Conservation (phyloP, 1,139 yeast species). For the Sugiyamaella castrensis region DNA sequence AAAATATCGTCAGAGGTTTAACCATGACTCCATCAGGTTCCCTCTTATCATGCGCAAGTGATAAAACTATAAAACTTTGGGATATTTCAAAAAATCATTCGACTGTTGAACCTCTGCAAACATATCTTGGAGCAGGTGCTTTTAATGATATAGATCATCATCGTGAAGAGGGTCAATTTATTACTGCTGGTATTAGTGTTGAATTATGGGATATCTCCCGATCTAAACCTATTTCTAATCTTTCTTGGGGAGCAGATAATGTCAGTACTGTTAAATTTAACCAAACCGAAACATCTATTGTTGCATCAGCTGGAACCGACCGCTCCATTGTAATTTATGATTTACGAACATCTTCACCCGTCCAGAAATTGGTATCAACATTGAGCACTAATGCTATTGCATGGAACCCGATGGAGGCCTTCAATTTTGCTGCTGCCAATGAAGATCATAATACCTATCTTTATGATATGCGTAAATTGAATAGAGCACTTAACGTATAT, state of each 20-base stretch:
- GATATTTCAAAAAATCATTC: constrained; percentile 31
- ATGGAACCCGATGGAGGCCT: constrained; percentile 99
- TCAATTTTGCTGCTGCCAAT: constrained; percentile 82
- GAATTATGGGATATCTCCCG: constrained; percentile 88
- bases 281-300: constrained; percentile 80
- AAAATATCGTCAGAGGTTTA: constrained; percentile 85
- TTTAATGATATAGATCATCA: constrained; percentile 88
- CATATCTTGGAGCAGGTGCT: constrained; percentile 80
- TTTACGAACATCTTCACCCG: constrained; percentile 85
- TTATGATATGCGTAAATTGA: constrained; percentile 94
- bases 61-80: constrained; percentile 89
- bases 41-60: constrained; percentile 85
- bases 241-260: constrained; percentile 97
- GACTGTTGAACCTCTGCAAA: constrained; percentile 48
- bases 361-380: constrained; percentile 81
- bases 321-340: constrained; percentile 89
- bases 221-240: constrained; percentile 67
- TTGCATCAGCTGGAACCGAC: constrained; percentile 92
- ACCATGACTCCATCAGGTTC: constrained; percentile 69
- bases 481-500: constrained; percentile 72
- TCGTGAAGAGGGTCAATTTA: constrained; percentile 66
- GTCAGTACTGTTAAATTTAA: constrained; percentile 80
- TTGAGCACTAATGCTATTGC: constrained; percentile 82
- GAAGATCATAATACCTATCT: constrained; percentile 95
- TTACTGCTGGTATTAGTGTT: constrained; percentile 87